Base-by-base conservation (phyloP, 2,329 filamentous ascomycete species). In the Trichophyton simii region DNA sequence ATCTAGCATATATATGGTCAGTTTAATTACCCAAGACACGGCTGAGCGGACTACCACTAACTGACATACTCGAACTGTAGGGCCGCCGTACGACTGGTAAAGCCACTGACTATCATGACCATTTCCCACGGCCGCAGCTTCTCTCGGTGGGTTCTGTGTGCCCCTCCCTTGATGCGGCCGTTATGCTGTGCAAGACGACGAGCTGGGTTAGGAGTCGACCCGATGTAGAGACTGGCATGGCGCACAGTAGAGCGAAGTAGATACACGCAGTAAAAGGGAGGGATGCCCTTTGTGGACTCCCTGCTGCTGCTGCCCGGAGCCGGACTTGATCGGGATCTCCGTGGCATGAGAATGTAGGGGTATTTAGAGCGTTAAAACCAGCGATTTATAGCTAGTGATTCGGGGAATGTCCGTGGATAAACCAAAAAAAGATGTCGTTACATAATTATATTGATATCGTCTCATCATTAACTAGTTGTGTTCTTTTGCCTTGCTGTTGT, bases 181-280 rank as follows among this genome's bases (percentile, higher is more conserved):
- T 99, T 99, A 76, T 99, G 94, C 72, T 97, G 94, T 64, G 84
- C 85, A 25, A 97, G 80, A 13, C 94, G 87, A 63, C 92, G 83
- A 0, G 85, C 84, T 48, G 94, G 92, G 70, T 96, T 85, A 0
- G 91, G 91, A 0, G 94, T 97, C 50, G 89, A 95, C 60, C 94
- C 94, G 60, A 97, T 87, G 73, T 99, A 99, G 31, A 92, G 80
- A 54, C 73, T 77, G 31, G 82, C 80, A 70, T 84, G 85, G 54
- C 83, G 82, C 8, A 91, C 81, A 0, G 86, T 91, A 0, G 92
- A 96, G 20, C 91, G 87, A 41, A 97, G 82, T 15, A 97, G 82
- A 72, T 99, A 97, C 71, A 94, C 95, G 67, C 89, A 90, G 71
- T 97, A 97, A 66, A 96, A 87, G 1, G 91, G 86, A 8, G 92